Base-by-base conservation (phyloP, 345 rosid species). In the Erodium maritimum region DNA sequence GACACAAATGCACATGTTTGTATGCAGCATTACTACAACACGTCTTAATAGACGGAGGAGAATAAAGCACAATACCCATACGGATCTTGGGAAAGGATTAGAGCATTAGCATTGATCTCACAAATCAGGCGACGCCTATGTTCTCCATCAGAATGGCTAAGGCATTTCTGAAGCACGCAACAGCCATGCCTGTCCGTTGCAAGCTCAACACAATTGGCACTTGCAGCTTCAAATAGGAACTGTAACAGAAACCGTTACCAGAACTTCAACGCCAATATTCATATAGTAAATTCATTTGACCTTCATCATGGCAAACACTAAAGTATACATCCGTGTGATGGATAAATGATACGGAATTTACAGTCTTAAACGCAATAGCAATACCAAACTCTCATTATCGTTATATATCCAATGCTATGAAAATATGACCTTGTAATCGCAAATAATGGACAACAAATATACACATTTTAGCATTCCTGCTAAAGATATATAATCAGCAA, bases 181-280 rank as follows among this genome's bases (percentile, higher is more conserved):
- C 96, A 88, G 56, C 94, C 94, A 73, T 85, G 88, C 25, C 85
- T 65, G 64, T 85, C 90, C 22, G 84, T 85, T 52, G 94, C 88
- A 52, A 85, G 78, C 61, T 88, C 94, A 45, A 88, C 77, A 70
- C 90, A 83, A 61, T 85, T 77, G 57, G 77, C 61, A n/a, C 72
- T 75, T 21, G 85, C 80, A 51, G 90, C 88, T 69, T 80, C 90
- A 58, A 82, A 83, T 57, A 88, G 79, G 62, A 88, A 77, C 96
- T 85, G 76, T 67, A 72, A 25, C 63, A 57, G 53, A 54, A 70
- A 17, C 46, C 64, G 52, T 46, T 54, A 33, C 24, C n/a, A 17
- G 18, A 11, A 18, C 18, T 23, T 17, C 19, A 23, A 18, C 34
- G 13, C 24, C 24, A 17, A 22, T 13, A 14, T 17, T 24, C 0